Evolutionary conservation across 176 grass and related monocot species (phyloP).

Genomic region (Lolium perenne): DNA sequence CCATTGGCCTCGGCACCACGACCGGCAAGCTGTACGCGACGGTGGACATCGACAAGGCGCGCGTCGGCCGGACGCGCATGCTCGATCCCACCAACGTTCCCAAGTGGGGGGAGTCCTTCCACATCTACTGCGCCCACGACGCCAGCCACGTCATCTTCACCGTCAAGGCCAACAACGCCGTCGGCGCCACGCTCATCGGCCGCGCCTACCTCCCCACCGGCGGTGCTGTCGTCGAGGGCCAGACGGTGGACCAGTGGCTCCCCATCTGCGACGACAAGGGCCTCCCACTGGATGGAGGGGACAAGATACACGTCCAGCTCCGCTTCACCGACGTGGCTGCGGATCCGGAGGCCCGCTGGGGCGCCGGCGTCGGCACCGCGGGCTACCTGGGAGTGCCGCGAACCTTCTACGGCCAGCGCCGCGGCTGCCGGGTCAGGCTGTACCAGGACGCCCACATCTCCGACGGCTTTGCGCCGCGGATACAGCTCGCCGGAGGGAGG

Average conservation of each 20-base stretch:
- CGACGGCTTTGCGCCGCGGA: constrained; percentile 42
- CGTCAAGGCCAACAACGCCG: constrained; percentile 62
- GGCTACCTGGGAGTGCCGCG: constrained; percentile 53
- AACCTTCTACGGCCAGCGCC: constrained; percentile 68
- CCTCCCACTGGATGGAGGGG: constrained; percentile 50
- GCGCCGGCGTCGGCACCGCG: constrained; percentile 36
- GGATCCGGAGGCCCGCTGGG: constrained; percentile 53
- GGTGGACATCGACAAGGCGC: constrained; percentile 90
- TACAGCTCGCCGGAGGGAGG: constrained; percentile 22
- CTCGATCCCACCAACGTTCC: constrained; percentile 18
- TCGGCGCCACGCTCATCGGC: constrained; percentile 73
- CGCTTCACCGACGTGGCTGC: constrained; percentile 53
- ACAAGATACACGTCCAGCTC: constrained; percentile 65
- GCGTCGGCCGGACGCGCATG: constrained; percentile 65
- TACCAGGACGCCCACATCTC: constrained; percentile 83
- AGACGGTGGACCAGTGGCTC: constrained; percentile 56
- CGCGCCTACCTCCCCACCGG: constrained; percentile 70
- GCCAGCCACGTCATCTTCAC: constrained; percentile 79
- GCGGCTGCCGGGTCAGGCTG: constrained; percentile 62
- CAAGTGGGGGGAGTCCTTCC: constrained; percentile 73
- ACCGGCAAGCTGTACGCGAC: constrained; percentile 72
- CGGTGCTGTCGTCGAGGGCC: constrained; percentile 2
- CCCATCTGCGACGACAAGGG: constrained; percentile 52
- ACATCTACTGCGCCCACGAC: constrained; percentile 84
- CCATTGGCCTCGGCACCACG: constrained; percentile 1